These are phyloP conservation scores for Kuraishia ogatae DNA, from an alignment of 805 yeast species.

Conservation along the genomic window DNA sequence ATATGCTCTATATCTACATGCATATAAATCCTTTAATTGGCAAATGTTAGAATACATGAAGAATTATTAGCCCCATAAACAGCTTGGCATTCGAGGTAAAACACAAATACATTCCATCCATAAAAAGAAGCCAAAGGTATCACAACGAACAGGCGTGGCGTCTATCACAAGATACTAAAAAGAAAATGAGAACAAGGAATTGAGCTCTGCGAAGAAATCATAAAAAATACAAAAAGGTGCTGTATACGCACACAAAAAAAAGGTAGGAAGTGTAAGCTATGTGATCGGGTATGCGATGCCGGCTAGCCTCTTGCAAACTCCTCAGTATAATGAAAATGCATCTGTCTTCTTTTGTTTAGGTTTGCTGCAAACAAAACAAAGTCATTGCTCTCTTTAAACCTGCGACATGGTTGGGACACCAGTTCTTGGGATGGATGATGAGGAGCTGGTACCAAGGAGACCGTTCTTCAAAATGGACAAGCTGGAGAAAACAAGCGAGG, in stretches of 20 bases:
- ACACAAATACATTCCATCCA: neutral
- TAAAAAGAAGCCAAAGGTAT: neutral
- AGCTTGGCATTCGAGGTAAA: neutral
- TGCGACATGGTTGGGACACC: constrained; percentile 90
- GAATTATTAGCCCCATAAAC: neutral
- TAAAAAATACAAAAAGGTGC: neutral
- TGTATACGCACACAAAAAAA: neutral
- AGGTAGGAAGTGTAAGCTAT: neutral
- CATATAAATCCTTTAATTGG: too few relatives aligned
- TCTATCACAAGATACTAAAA: neutral
- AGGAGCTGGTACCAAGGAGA: constrained; percentile 43
- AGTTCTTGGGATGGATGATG: constrained; percentile 52
- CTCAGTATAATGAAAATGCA: neutral
- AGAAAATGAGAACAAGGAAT: neutral
- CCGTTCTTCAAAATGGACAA: constrained; percentile 47
- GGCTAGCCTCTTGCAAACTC: neutral
- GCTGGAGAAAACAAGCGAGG: constrained; percentile 44
- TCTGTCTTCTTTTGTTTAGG: neutral
- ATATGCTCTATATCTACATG: neutral
- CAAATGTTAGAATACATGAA: neutral
- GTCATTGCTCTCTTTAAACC: constrained; percentile 38
- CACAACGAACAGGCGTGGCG: neutral
- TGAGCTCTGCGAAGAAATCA: constrained; percentile 1
- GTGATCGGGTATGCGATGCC: constrained; percentile 1
- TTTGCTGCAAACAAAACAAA: neutral